phyloP scores from a whole-genome alignment of 179 eudicot genomes.

The Camellia oleifera region DNA sequence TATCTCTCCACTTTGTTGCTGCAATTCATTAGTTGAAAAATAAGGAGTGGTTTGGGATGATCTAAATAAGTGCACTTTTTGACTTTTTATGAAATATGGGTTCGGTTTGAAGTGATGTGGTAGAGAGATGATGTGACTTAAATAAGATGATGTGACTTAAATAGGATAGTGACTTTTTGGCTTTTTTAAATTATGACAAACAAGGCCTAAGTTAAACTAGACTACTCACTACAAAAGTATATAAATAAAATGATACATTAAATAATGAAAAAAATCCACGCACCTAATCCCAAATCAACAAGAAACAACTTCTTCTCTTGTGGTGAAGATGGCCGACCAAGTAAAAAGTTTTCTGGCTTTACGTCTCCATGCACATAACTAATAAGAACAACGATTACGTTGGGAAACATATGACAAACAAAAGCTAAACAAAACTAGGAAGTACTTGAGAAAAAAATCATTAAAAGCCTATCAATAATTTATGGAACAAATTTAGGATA shows the following conservation, averaged over 20 bases:
- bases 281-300: constrained; percentile 82
- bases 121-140: too few species aligned
- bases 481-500: neutral
- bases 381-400: constrained; percentile 11
- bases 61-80: too few species aligned
- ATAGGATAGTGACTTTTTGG: too few species aligned
- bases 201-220: neutral
- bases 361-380: constrained; percentile 90
- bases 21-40: constrained; percentile 20
- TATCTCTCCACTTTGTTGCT: constrained; percentile 87
- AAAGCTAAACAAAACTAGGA: neutral
- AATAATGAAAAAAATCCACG: neutral
- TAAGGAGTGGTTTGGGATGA: too few species aligned
- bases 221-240: neutral
- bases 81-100: too few species aligned
- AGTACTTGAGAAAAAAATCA: neutral
- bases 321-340: constrained; percentile 70
- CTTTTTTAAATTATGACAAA: too few species aligned
- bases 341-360: constrained; percentile 83
- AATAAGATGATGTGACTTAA: too few species aligned
- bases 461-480: neutral
- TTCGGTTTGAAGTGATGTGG: too few species aligned
- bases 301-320: constrained; percentile 84
- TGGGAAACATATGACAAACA: neutral
- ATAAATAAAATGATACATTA: neutral